phyloP scores from a whole-genome alignment of 2,329 filamentous ascomycete species.

The Pseudogymnoascus sp. region DNA sequence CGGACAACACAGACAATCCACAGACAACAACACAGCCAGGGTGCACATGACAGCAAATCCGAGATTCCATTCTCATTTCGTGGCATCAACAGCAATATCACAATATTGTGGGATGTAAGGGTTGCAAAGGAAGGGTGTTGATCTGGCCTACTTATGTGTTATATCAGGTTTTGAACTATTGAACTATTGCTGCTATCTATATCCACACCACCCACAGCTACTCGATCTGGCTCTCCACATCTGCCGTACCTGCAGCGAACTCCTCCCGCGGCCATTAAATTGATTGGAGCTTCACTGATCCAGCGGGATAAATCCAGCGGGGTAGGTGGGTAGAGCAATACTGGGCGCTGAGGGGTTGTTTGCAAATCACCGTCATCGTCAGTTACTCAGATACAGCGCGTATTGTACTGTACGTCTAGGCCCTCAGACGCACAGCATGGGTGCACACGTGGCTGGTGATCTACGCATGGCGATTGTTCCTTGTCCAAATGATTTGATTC shows the following conservation, averaged over 20 bases:
- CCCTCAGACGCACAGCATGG: not conserved
- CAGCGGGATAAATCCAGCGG: not conserved
- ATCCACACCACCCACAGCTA: not conserved
- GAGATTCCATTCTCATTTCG: not conserved
- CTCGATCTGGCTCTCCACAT: not conserved
- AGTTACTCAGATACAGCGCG: not conserved
- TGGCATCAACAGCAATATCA: not conserved
- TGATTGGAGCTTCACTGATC: not conserved
- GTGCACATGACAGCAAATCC: not conserved
- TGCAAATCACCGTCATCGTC: not conserved
- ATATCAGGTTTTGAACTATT: not conserved
- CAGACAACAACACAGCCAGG: not conserved
- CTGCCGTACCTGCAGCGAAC: not conserved
- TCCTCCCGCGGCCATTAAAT: not conserved
- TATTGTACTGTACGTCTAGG: not conserved
- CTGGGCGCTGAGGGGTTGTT: not conserved
- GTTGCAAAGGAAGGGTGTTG: not conserved
- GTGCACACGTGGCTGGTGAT: slow-evolving; percentile 2
- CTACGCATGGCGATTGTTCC: not conserved
- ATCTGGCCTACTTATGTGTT: not conserved
- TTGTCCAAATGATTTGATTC: not conserved
- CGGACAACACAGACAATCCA: not conserved
- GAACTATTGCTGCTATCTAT: not conserved
- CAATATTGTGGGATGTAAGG: not conserved
- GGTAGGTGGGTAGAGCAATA: not conserved